These are phyloP conservation scores for Grosmannia serpens DNA, from an alignment of 2,329 filamentous ascomycete genomes.

Conservation along the genomic window DNA sequence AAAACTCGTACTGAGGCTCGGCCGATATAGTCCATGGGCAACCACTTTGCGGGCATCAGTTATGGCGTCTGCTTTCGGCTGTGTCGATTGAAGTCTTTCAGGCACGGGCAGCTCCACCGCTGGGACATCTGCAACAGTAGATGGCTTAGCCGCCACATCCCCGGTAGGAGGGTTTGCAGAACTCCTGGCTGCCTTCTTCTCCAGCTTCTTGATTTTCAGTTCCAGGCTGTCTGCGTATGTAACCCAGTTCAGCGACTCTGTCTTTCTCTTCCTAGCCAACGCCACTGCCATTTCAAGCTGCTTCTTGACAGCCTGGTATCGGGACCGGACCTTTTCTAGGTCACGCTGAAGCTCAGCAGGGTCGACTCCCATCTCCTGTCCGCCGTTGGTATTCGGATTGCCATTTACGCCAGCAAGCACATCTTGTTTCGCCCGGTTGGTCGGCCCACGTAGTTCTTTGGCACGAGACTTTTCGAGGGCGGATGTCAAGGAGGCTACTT, in stretches of 20 bases:
- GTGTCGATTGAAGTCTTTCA: not conserved
- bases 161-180: not conserved
- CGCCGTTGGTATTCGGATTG: not conserved
- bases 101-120: not conserved
- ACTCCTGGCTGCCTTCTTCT: constrained; percentile 16
- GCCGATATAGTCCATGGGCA: not conserved
- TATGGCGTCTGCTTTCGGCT: not conserved
- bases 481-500: not conserved
- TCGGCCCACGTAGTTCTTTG: too few species aligned
- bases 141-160: not conserved
- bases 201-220: constrained; percentile 29
- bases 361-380: not conserved
- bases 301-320: not conserved
- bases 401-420: not conserved
- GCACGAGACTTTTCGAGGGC: not conserved
- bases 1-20: constrained; percentile 6
- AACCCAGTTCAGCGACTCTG: constrained; percentile 33
- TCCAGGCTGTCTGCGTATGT: constrained; percentile 31
- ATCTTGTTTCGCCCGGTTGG: not conserved
- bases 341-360: not conserved
- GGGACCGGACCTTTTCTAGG: constrained; percentile 9
- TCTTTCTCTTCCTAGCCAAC: constrained; percentile 27
- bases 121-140: not conserved
- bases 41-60: not conserved
- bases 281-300: constrained; percentile 28